Conservation (phyloP, 768 basidiomycete genomes). For the Xerocomus potaroensis region DNA sequence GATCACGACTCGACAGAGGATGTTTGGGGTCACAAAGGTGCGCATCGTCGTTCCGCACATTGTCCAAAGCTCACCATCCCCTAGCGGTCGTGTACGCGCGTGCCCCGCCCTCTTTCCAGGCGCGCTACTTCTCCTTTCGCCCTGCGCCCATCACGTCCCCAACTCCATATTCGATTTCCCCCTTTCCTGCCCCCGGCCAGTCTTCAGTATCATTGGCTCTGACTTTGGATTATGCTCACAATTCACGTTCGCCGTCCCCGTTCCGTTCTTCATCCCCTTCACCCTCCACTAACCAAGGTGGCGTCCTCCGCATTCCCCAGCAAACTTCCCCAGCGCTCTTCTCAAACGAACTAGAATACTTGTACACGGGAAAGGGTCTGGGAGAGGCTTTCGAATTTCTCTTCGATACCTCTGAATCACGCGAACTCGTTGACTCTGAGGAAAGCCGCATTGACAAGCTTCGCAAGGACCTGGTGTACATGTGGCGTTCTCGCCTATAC, state of each 20-base stretch:
- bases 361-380: slow-evolving; percentile 90
- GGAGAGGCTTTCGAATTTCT: slow-evolving; percentile 86
- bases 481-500: slow-evolving; percentile 94
- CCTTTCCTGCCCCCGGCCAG: slow-evolving; percentile 49
- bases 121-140: slow-evolving; percentile 78
- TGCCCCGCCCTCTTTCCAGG: slow-evolving; percentile 88
- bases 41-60: slow-evolving; percentile 13
- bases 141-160: slow-evolving; percentile 53
- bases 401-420: slow-evolving; percentile 55
- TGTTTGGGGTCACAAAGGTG: slow-evolving; percentile 96
- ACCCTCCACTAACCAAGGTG: slow-evolving; percentile 38
- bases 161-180: slow-evolving; percentile 44
- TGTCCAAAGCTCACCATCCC: slow-evolving; percentile 1
- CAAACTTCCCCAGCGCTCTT: slow-evolving; percentile 77
- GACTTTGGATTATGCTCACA: slow-evolving; percentile 37
- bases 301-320: slow-evolving; percentile 59
- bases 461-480: slow-evolving; percentile 89
- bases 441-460: slow-evolving; percentile 75
- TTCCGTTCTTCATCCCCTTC: slow-evolving; percentile 44
- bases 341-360: slow-evolving; percentile 86
- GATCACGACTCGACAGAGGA: slow-evolving; percentile 48
- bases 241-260: slow-evolving; percentile 45
- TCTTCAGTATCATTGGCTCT: slow-evolving; percentile 59
- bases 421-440: slow-evolving; percentile 43
- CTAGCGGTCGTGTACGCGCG: slow-evolving; percentile 92